Base-by-base conservation (phyloP, 1,139 yeast genomes). In the Barnettozyma hawaiiensis region DNA sequence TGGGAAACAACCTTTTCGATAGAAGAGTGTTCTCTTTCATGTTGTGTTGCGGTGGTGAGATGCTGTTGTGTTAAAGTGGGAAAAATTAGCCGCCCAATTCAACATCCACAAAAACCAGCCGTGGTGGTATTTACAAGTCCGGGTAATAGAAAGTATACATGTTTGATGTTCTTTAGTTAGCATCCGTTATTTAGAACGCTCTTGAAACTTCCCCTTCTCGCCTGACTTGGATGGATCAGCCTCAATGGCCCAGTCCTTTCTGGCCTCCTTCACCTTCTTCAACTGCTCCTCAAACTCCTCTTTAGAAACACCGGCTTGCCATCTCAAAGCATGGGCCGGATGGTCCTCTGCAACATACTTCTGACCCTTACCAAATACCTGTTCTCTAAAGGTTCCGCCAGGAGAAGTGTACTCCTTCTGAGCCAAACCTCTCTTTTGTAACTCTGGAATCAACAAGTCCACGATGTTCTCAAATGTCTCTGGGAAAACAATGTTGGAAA, bases 301-400 rank as follows among this genome's bases (percentile, higher is more conserved):
- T 46, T 58, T 64, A 2, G 66, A 45, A 42, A 61, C 66, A 16
- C 64, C 66, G 11, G 63, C 60, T 42, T 57, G 58, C 73, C 73
- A 69, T 54, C 69, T 64, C 31, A 67, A 55, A 5, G 54, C 54
- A 48, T 66, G 50, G 7, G 72, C 72, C 12, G 71, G 71, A 45
- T 69, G 73, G 14, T 46, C 49, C 20, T 46, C 42, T 61, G 65
- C 31, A 58, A 67, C 66, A 63, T 65, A 45, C 7, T 53, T 52
- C 7, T 47, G 48, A 3, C 49, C 49, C 59, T 43, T 59, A 44
- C 43, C 26, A 23, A 36, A 46, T 14, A 57, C 47, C 34, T 50
- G 54, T 37, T 57, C 60, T 46, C 60, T 52, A 39, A 47, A 55
- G 18, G 58, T 46, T 27, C 49, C 49, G 39, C 49, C 58, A 18